Evolutionary conservation across 192 early-diverging fungal species (phyloP).

Genomic region (Fimicolochytrium jonesii): DNA sequence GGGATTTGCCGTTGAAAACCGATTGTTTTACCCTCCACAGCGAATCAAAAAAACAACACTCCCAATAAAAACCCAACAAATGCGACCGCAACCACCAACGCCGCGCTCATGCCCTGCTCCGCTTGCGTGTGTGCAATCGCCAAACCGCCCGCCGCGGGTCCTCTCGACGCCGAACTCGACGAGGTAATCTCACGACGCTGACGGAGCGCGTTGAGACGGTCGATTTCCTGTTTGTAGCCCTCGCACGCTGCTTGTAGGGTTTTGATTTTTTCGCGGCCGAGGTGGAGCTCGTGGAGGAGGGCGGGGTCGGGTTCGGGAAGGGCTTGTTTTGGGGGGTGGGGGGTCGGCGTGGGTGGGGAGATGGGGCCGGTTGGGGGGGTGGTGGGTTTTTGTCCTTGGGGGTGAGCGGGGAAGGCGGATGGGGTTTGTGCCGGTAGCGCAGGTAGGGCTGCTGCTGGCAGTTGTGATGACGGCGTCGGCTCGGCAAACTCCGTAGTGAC

Average conservation of each 20-base stretch:
- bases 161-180: background rate
- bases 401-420: too few species aligned
- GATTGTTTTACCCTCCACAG: too few species aligned
- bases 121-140: background rate
- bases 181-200: slow-evolving; percentile 14
- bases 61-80: slow-evolving; percentile 4
- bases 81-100: background rate
- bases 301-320: background rate
- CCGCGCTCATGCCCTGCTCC: background rate
- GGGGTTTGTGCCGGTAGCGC: background rate
- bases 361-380: background rate
- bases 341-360: background rate
- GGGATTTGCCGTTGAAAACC: too few species aligned
- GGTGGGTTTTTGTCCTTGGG: too few species aligned
- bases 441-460: background rate
- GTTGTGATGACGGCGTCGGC: background rate
- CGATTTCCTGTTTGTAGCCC: slow-evolving; percentile 48
- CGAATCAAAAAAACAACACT: slow-evolving; percentile 2
- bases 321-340: background rate
- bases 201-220: slow-evolving; percentile 34
- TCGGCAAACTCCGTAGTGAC: background rate
- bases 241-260: slow-evolving; percentile 40
- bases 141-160: background rate
- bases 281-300: slow-evolving; percentile 19
- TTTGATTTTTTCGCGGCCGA: slow-evolving; percentile 38